phyloP scores from a whole-genome alignment of 768 basidiomycete genomes.

The Boletus vinaceobasis region DNA sequence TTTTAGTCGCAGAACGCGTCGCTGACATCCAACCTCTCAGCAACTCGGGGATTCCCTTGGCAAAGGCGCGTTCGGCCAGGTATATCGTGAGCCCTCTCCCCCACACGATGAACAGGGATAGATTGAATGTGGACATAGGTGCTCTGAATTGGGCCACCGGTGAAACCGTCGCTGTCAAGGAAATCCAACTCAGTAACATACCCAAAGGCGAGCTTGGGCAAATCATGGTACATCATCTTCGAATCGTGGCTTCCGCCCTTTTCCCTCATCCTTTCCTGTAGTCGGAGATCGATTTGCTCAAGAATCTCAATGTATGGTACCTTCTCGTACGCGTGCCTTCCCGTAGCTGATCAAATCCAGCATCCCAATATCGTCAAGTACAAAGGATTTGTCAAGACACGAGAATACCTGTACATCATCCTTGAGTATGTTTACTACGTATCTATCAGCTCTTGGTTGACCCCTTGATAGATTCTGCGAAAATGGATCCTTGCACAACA shows the following conservation, averaged over 20 bases:
- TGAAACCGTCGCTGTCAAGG: constrained; percentile 98
- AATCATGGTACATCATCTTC: constrained; percentile 72
- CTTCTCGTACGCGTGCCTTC: not conserved
- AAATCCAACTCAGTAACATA: constrained; percentile 92
- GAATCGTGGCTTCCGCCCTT: not conserved
- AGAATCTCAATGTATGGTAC: constrained; percentile 83
- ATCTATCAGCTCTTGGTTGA: constrained; percentile 8
- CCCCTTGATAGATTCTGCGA: constrained; percentile 73
- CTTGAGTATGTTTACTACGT: constrained; percentile 62
- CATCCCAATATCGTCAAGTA: constrained; percentile 99
- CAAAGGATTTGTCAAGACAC: constrained; percentile 95
- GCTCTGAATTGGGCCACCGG: constrained; percentile 95
- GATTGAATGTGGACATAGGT: constrained; percentile 66
- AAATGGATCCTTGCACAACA: constrained; percentile 94
- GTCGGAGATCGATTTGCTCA: constrained; percentile 96
- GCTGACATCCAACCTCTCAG: constrained; percentile 37
- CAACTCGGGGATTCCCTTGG: constrained; percentile 97
- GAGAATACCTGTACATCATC: constrained; percentile 93
- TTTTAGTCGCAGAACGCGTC: not conserved
- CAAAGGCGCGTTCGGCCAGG: constrained; percentile 95
- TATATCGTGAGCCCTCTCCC: constrained; percentile 69
- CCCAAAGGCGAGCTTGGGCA: constrained; percentile 91
- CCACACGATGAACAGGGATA: constrained; percentile 47
- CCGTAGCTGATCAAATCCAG: constrained; percentile 39
- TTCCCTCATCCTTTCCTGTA: constrained; percentile 30